Base-by-base conservation (phyloP, 1,139 yeast species). In the Kurtzmaniella quercitrusa region DNA sequence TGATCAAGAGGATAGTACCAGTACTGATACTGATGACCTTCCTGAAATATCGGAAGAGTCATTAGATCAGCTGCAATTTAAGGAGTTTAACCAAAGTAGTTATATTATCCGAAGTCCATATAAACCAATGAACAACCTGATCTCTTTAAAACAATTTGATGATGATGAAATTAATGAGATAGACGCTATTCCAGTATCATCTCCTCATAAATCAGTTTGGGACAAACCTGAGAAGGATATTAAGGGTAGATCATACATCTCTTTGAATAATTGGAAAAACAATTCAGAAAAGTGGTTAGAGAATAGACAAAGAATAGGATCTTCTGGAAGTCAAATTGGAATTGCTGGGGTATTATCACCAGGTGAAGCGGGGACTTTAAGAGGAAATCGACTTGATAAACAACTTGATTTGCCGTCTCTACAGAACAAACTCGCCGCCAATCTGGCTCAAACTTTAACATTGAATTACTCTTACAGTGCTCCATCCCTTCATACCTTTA, bases 401-500 rank as follows among this genome's bases (percentile, higher is more conserved):
- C 18, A 31, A 31, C 18, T 31, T 14, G 18, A 6, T 14, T 16
- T 31, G 11, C 11, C 16, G 4, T 8, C 36, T 15, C 18, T 4
- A 19, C 12, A 14, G 11, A 21, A 29, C 8, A 15, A 25, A 14
- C 12, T 12, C 16, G 25, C 21, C 12, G 11, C 34, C 17, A n/a
- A 12, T 25, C 46, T 27, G 31, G 3, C 36, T 41, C 21, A 40
- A 46, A 25, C 51, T 55, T 2, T 46, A 54, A 16, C 52, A n/a
- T 62, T 62, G 62, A 56, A 53, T 46, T 43, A 70, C 27, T 64
- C 73, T 1, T 52, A 55, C 33, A 66, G 74, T 54, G 75, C 75
- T 1, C 76, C 76, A 5, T 70, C 75, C 3, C 56, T 70, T 34
- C 70, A 70, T 46, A 68, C 75, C 2, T 69, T 58, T 47, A 51